Percentiles rank a stretch among this genome's conserved stretches.
phyloP scores from a whole-genome alignment of 306 rosid genomes.

The Delonix regia region DNA sequence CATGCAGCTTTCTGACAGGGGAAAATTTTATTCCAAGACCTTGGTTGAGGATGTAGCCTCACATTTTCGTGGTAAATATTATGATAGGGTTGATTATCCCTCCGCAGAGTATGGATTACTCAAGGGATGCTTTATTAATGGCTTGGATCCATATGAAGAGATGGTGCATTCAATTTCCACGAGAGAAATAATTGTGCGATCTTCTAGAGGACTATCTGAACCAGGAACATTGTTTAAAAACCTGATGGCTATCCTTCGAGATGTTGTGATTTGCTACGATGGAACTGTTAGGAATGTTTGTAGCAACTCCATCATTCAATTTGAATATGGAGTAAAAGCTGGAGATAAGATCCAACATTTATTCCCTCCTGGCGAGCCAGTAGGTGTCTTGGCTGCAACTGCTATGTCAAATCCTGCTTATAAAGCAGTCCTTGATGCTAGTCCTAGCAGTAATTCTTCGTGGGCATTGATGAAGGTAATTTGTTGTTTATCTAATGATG shows the following conservation, averaged over 20 bases:
- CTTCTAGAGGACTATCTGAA: slow-evolving; percentile 92
- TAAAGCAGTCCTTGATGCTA: slow-evolving; percentile 93
- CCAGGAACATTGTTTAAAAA: slow-evolving; percentile 93
- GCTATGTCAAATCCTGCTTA: slow-evolving; percentile 98
- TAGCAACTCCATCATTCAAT: slow-evolving; percentile 83
- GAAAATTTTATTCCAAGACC: slow-evolving; percentile 79
- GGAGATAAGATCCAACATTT: slow-evolving; percentile 50
- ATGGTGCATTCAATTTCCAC: slow-evolving; percentile 90
- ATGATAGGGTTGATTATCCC: slow-evolving; percentile 63
- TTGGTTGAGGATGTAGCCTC: slow-evolving; percentile 79
- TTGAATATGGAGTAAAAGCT: slow-evolving; percentile 66
- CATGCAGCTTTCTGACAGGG: slow-evolving; percentile 74
- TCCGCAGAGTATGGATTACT: slow-evolving; percentile 83
- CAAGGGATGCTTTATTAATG: slow-evolving; percentile 74
- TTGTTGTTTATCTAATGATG: slow-evolving; percentile 4
- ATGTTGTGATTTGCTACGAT: slow-evolving; percentile 85
- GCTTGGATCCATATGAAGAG: slow-evolving; percentile 91
- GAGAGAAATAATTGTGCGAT: slow-evolving; percentile 82
- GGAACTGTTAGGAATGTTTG: slow-evolving; percentile 92
- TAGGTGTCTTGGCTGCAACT: slow-evolving; percentile 96
- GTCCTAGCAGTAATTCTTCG: slow-evolving; percentile 91
- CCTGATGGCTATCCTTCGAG: slow-evolving; percentile 95
- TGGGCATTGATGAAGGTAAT: slow-evolving; percentile 97
- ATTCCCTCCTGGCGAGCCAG: slow-evolving; percentile 97
- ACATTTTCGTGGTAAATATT: slow-evolving; percentile 59